Evolutionary conservation across 2,329 filamentous ascomycete genomes (phyloP).

Genomic region (Dothistroma pini): DNA sequence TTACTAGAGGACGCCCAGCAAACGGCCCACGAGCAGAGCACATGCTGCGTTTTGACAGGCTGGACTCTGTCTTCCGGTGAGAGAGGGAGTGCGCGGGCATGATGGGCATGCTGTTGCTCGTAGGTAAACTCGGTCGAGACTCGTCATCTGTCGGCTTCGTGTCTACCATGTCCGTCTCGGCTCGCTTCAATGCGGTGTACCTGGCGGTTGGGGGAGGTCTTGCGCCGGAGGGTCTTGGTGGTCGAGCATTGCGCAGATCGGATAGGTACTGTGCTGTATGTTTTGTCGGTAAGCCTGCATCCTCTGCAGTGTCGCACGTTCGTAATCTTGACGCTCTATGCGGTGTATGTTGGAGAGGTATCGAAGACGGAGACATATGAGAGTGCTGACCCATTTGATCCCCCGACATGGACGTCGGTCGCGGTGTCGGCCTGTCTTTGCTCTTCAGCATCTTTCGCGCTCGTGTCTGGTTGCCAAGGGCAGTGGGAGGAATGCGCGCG

Average conservation of each 20-base stretch:
- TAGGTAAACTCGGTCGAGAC: constrained; percentile 31
- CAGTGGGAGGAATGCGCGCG: constrained; percentile 14
- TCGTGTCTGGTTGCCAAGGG: constrained; percentile 10
- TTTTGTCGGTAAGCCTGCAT: constrained; percentile 25
- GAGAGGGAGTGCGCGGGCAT: constrained; percentile 26
- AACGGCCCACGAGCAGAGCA: constrained; percentile 24
- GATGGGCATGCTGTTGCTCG: constrained; percentile 32
- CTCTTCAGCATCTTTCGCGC: constrained; percentile 18
- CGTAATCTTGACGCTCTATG: constrained; percentile 22
- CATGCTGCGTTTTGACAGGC: constrained; percentile 9
- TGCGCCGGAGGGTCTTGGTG: constrained; percentile 66
- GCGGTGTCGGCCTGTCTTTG: constrained; percentile 24
- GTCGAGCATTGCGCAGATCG: constrained; percentile 65
- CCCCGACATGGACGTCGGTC: constrained; percentile 30
- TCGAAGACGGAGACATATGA: constrained; percentile 19
- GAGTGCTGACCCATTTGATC: constrained; percentile 32
- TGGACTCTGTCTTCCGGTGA: constrained; percentile 24
- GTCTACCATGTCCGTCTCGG: constrained; percentile 25
- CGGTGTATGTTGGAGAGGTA: constrained; percentile 24
- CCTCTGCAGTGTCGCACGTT: constrained; percentile 20
- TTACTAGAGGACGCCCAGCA: constrained; percentile 32
- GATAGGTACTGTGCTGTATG: constrained; percentile 64
- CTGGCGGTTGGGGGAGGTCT: constrained; percentile 58
- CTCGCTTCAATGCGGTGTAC: constrained; percentile 30
- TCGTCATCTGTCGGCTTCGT: constrained; percentile 15